Percentiles rank a stretch among this genome's conserved stretches.
Conservation (phyloP, 1,139 yeast genomes). For the Pichia sp. region DNA sequence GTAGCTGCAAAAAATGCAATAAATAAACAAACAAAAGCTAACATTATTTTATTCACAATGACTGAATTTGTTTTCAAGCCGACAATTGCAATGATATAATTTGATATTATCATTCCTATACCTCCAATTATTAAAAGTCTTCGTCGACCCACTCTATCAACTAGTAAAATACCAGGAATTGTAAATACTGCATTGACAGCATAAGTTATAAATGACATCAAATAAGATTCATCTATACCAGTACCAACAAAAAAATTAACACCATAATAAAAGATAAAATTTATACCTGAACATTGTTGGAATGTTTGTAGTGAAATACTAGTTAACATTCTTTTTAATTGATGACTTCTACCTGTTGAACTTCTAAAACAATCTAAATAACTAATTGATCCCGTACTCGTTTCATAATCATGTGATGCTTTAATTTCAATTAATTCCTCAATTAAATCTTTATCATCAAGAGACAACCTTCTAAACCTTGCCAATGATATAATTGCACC, state of each 20-base stretch:
- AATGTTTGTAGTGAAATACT: constrained; percentile 65
- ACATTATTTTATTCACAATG: constrained; percentile 49
- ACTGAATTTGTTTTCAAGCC: constrained; percentile 49
- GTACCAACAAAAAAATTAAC: constrained; percentile 63
- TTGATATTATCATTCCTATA: constrained; percentile 54
- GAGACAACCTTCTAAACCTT: constrained; percentile 30
- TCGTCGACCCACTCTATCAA: constrained; percentile 65
- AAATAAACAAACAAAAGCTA: constrained; percentile 65
- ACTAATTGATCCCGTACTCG: constrained; percentile 53
- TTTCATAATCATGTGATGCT: constrained; percentile 70
- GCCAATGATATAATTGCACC: constrained; percentile 45
- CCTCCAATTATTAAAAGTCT: constrained; percentile 58
- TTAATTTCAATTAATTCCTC: constrained; percentile 76
- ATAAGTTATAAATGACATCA: constrained; percentile 65
- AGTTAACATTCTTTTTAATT: constrained; percentile 56
- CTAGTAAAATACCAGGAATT: constrained; percentile 62
- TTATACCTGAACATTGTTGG: constrained; percentile 75
- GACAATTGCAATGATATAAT: constrained; percentile 59
- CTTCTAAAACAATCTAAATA: constrained; percentile 58
- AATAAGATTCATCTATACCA: constrained; percentile 53
- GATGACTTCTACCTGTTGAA: constrained; percentile 63
- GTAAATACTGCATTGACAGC: constrained; percentile 66
- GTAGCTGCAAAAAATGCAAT: constrained; percentile 70
- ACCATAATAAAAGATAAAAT: constrained; percentile 74
- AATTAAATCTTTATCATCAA: constrained; percentile 57